Evolutionary conservation across 306 rosid species (phyloP), one percentile per base, ranked within the genome.

Genomic region (Trifolium repens): DNA sequence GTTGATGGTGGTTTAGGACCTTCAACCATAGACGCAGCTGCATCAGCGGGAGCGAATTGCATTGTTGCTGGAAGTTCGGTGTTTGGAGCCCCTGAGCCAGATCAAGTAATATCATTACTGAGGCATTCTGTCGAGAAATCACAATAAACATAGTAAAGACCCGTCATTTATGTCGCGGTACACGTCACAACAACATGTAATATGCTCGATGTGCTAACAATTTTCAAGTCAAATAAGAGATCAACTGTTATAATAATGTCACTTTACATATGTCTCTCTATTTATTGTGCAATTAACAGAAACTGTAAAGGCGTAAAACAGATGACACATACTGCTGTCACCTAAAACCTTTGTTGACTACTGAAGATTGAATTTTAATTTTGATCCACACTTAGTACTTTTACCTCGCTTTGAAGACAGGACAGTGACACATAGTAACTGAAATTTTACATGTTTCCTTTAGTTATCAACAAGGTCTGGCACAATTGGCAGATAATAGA

Each of bases 1-100:
- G 97, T 94, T 64, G 99, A 94, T 73, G 99, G 99, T 52, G 97
- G 97, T 26, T 82, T 94, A 80, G 99, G 99, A 63, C 96, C 97
- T 84, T 94, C 99, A 65, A 94, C 97, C 64, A 89, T 94, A 30
- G 88, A 85, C 7, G 17, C 13, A 10, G 97, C 99, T 7, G 96
- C 97, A 62, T 76, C 90, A 15, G 96, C 97, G 0, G 97, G 97
- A 67, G 97, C 97, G 40, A 92, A 94, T 75, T 94, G 97, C 85
- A 92, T 94, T 61, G 99, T 94, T 50, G 97, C 97, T 15, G 97
- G 99, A 80, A 94, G 96, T 80, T 94, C 99, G 11, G 97, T 94
- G 77, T 92, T 94, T 71, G 96, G 99, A 79, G 93, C 96, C 75
- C 74, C 96, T 4, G 92, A 92, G 55, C 99, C 99, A 52, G 88